Evolutionary conservation across 768 basidiomycete species (phyloP), one percentile per base, ranked within the genome.

Genomic region (Gloeophyllum trabeum): DNA sequence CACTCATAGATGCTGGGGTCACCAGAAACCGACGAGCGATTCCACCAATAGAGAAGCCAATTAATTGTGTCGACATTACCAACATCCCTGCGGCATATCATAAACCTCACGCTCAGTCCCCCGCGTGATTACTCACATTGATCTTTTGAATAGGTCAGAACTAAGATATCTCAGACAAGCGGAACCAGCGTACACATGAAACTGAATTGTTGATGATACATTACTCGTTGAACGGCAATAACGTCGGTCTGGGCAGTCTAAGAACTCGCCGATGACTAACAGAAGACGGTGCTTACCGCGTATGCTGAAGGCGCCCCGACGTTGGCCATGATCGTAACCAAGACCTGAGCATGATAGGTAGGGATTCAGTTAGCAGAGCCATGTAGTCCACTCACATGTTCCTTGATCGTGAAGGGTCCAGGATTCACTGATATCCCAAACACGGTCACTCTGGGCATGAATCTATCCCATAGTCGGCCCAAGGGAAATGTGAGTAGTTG

Each of bases 391-490:
- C 25, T 56, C 24, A 84, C 85, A 54, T 84, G 81, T 51, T 86
- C 82, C 61, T 88, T 86, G 55, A 87, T 81, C 19, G 71, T 73
- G 54, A 84, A 87, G 1, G 76, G 79, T 3, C 86, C 85, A 14
- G 81, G 81, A 56, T 85, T 85, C 36, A 84, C 55, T 13, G 71
- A 60, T 16, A 76, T 30, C n/a, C 81, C 80, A 25, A 79, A 73
- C 2, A 85, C 54, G 22, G 55, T 63, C 44, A 69, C 61, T 19
- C 60, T 52, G 1, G 82, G 83, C 24, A 78, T 50, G 5, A 76
- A 50, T 40, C 74, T 59, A n/a, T 81, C 81, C 72, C 79, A 82
- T 1, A 65, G 58, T 19, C 79, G 70, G 20, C 83, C 82, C 4
- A 82, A 46, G 0, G 85, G 86, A 50, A 85, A 79, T 4, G 73